phyloP scores from a whole-genome alignment of 2,329 filamentous ascomycete species.

The Pseudopithomyces maydicus region DNA sequence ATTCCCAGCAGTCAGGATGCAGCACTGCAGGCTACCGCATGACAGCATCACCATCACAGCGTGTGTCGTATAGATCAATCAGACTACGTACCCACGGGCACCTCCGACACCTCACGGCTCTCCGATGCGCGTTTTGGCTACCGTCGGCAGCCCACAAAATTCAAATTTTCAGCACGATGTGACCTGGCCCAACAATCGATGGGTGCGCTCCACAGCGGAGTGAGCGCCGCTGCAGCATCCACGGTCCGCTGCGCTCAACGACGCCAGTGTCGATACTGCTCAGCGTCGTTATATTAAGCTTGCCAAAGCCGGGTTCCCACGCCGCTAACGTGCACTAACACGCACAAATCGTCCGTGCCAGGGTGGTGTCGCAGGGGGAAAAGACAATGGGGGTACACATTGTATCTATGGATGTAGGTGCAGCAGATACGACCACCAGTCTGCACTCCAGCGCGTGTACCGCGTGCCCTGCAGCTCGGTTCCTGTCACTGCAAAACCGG shows the following conservation, averaged over 20 bases:
- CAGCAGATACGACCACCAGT: neutral
- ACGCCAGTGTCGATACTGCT: neutral
- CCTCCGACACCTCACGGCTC: neutral
- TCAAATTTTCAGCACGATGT: neutral
- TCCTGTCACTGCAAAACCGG: neutral
- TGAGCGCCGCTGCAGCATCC: neutral
- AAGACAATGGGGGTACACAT: neutral
- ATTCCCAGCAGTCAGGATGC: too few relatives aligned
- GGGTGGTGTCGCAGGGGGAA: neutral
- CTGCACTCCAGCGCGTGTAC: neutral
- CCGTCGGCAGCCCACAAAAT: neutral
- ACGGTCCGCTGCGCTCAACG: neutral
- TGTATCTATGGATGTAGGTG: too few relatives aligned
- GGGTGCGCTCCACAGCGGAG: neutral
- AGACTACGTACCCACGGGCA: too few relatives aligned
- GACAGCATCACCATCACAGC: too few relatives aligned
- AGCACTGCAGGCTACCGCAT: too few relatives aligned
- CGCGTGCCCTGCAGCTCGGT: neutral
- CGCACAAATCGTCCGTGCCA: conserved; percentile 6
- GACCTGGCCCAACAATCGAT: neutral
- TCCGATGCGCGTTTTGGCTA: neutral
- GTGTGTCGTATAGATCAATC: too few relatives aligned
- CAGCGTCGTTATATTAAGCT: conserved; percentile 11
- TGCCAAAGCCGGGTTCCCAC: neutral
- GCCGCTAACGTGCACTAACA: conserved; percentile 5